Percentiles rank a stretch among this genome's conserved stretches.
These are phyloP conservation scores for Halophytophthora batemanensis DNA, from an alignment of 352 stramenopile species.

Conservation along the genomic window DNA sequence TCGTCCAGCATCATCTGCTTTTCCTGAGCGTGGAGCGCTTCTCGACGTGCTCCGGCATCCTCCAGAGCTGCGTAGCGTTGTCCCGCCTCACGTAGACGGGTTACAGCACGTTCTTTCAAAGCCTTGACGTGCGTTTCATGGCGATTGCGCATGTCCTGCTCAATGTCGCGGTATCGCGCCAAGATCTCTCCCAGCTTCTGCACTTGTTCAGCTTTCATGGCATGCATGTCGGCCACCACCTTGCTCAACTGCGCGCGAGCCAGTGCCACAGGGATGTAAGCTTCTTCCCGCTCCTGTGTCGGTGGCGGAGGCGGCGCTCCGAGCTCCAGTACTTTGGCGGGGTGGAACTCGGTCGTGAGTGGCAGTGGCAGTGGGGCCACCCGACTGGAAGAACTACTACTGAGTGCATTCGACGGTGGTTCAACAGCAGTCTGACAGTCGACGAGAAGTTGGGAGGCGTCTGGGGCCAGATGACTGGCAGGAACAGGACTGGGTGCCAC, in stretches of 20 bases:
- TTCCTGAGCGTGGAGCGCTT: conserved; percentile 15
- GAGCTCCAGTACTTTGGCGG: conserved; percentile 31
- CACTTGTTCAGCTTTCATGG: conserved; percentile 67
- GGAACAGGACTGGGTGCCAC: not conserved
- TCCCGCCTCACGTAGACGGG: conserved; percentile 30
- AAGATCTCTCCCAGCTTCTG: conserved; percentile 50
- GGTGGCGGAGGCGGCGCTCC: conserved; percentile 3
- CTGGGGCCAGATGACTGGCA: not conserved
- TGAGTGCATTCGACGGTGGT: not conserved
- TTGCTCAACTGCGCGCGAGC: conserved; percentile 52
- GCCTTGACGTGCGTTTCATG: conserved; percentile 53
- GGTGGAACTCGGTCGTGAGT: conserved; percentile 44
- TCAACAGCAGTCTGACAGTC: not conserved
- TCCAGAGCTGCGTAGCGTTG: conserved; percentile 24
- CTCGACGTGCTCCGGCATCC: conserved; percentile 15
- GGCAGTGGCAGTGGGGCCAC: conserved; percentile 26
- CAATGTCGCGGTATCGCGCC: conserved; percentile 49
- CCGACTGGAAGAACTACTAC: conserved; percentile 13
- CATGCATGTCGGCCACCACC: conserved; percentile 78
- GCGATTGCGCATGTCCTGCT: conserved; percentile 48
- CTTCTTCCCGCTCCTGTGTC: conserved; percentile 36
- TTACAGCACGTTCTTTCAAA: conserved; percentile 36
- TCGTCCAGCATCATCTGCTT: conserved; percentile 11
- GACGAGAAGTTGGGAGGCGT: not conserved
- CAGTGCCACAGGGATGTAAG: conserved; percentile 73